Evolutionary conservation across 306 rosid genomes (phyloP).

Genomic region (Bauhinia variegata): DNA sequence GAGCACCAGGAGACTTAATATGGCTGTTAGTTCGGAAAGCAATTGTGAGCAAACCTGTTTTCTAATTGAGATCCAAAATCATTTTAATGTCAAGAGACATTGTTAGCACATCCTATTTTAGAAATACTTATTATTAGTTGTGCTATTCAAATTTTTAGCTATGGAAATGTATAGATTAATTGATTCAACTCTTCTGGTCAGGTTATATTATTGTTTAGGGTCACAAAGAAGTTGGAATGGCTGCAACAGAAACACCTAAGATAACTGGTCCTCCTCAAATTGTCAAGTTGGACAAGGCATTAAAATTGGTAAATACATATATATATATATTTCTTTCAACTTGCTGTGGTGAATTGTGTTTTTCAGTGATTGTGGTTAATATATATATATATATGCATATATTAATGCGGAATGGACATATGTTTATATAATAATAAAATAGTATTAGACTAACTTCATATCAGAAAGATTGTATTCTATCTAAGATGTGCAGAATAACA

Average conservation of each 20-base stretch:
- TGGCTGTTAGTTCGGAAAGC: too few species aligned
- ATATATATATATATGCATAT: too few species aligned
- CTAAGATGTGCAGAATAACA: neutral
- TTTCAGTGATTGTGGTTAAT: neutral
- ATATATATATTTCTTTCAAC: constrained; percentile 16
- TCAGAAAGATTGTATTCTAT: neutral
- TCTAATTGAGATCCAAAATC: neutral
- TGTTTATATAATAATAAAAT: constrained; percentile 12
- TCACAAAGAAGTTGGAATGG: constrained; percentile 50
- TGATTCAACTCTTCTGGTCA: neutral
- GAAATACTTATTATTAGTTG: neutral
- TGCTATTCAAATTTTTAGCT: neutral
- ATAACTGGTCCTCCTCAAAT: constrained; percentile 53
- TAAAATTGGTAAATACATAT: constrained; percentile 76
- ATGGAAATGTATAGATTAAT: neutral
- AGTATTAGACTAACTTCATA: constrained; percentile 11
- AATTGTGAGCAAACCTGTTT: neutral
- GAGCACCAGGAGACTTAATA: too few species aligned
- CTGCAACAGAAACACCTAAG: constrained; percentile 43
- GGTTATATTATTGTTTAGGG: constrained; percentile 1
- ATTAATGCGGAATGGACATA: constrained; percentile 18
- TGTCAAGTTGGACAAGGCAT: constrained; percentile 66
- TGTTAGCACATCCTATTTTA: neutral
- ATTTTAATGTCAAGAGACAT: too few species aligned
- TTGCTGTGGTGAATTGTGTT: constrained; percentile 9